Evolutionary conservation across 2,329 filamentous ascomycete genomes (phyloP).

Genomic region (Botrytis sinoallii): DNA sequence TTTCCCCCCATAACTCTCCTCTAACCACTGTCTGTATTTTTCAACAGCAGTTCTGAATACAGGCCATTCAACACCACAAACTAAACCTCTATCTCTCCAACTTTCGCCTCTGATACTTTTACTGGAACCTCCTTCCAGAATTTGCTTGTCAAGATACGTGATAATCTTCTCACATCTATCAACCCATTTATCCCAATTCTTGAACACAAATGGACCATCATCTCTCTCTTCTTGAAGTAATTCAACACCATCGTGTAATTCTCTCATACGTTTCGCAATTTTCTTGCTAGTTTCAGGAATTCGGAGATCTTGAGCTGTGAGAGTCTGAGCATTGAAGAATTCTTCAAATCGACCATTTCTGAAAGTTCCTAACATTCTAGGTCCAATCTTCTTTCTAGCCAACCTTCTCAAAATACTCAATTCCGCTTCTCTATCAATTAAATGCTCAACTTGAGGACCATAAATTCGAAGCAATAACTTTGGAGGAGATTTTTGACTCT

Average conservation of each 20-base stretch:
- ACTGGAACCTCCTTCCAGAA: conserved; percentile 39
- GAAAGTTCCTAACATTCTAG: conserved; percentile 86
- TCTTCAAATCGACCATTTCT: conserved; percentile 94
- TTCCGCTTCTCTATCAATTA: conserved; percentile 92
- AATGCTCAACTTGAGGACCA: conserved; percentile 88
- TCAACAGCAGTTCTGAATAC: conserved; percentile 71
- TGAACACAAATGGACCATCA: conserved; percentile 78
- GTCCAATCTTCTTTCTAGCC: conserved; percentile 88
- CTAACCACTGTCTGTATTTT: conserved; percentile 73
- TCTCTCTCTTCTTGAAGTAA: conserved; percentile 74
- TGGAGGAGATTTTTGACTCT: conserved; percentile 35
- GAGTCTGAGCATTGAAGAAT: conserved; percentile 79
- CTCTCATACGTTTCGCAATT: conserved; percentile 96
- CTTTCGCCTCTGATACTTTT: conserved; percentile 41
- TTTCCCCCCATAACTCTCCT: conserved; percentile 65
- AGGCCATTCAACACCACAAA: conserved; percentile 82
- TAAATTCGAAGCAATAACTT: conserved; percentile 91
- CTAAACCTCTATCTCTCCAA: conserved; percentile 69
- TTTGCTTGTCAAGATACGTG: conserved; percentile 54
- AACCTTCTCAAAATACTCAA: conserved; percentile 81
- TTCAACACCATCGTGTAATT: conserved; percentile 91
- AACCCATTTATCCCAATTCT: conserved; percentile 78
- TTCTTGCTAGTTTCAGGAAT: conserved; percentile 81
- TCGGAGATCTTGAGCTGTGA: conserved; percentile 74
- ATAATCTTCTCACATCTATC: conserved; percentile 55